Percentiles rank a stretch among this genome's conserved stretches.
These are phyloP conservation scores for Candida neerlandica DNA, from an alignment of 1,139 yeast genomes.

Conservation along the genomic window DNA sequence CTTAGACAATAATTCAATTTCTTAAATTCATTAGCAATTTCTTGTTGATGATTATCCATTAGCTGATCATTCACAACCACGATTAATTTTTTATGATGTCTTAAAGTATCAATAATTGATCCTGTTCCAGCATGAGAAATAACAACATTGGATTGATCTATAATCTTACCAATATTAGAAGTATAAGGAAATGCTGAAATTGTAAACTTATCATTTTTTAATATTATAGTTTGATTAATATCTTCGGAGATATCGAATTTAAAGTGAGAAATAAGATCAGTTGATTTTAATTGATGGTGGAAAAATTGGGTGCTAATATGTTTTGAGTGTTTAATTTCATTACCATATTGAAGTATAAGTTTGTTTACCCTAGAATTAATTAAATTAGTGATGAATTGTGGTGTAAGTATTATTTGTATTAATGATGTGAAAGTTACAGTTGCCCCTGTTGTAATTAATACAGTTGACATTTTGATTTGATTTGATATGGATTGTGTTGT, in stretches of 20 bases:
- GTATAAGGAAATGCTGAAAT: conserved; percentile 52
- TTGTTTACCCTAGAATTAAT: conserved; percentile 34
- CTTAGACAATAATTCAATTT: conserved; percentile 19
- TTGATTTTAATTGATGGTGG: conserved; percentile 17
- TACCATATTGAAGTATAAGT: conserved; percentile 73
- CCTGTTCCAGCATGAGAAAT: conserved; percentile 96
- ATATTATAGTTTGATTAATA: neutral
- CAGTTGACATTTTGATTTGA: conserved; percentile 13
- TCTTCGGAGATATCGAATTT: conserved; percentile 11
- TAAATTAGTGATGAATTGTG: conserved; percentile 38
- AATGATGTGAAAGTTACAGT: conserved; percentile 73
- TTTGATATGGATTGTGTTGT: neutral
- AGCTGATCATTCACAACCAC: conserved; percentile 70
- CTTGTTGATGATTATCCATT: conserved; percentile 87
- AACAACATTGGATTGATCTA: conserved; percentile 53
- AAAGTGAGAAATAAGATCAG: conserved; percentile 15
- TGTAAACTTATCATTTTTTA: conserved; percentile 18
- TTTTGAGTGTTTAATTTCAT: conserved; percentile 33
- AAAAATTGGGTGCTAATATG: conserved; percentile 30
- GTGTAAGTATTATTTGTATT: conserved; percentile 41
- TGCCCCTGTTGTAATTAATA: conserved; percentile 67
- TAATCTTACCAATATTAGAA: conserved; percentile 37
- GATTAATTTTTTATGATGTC: conserved; percentile 57
- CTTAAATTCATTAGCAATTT: conserved; percentile 66
- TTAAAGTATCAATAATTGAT: conserved; percentile 76